Percentiles rank a stretch among this genome's conserved stretches.
These are phyloP conservation scores for Chrysoporthe puriensis DNA, from an alignment of 2,329 filamentous ascomycete genomes.

Conservation along the genomic window DNA sequence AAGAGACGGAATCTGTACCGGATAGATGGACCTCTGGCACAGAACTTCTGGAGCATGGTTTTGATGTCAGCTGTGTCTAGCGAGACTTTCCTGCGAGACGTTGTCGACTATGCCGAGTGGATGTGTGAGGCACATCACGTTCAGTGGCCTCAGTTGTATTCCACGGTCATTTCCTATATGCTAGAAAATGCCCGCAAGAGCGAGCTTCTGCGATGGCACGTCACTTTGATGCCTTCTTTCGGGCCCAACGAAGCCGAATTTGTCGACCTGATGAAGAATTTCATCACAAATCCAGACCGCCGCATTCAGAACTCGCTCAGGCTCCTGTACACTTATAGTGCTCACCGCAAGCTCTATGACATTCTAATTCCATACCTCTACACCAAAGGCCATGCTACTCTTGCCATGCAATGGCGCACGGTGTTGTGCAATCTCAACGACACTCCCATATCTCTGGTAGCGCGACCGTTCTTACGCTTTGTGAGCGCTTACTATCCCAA, in stretches of 20 bases:
- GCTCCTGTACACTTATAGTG: slow-evolving; percentile 49
- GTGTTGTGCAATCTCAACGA: slow-evolving; percentile 47
- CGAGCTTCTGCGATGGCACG: slow-evolving; percentile 52
- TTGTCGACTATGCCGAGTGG: slow-evolving; percentile 47
- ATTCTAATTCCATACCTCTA: slow-evolving; percentile 56
- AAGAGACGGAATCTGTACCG: slow-evolving; percentile 32
- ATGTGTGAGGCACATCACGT: slow-evolving; percentile 44
- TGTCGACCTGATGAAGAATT: slow-evolving; percentile 44
- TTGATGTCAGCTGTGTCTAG: slow-evolving; percentile 40
- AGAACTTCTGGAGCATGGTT: slow-evolving; percentile 38
- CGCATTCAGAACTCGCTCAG: slow-evolving; percentile 46
- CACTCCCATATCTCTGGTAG: slow-evolving; percentile 44
- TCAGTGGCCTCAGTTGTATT: slow-evolving; percentile 56
- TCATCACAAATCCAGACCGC: slow-evolving; percentile 43
- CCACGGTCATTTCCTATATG: slow-evolving; percentile 48
- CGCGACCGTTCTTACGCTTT: slow-evolving; percentile 53
- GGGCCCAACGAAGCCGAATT: slow-evolving; percentile 47
- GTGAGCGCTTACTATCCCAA: slow-evolving; percentile 50
- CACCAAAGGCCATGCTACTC: slow-evolving; percentile 46
- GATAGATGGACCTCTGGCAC: slow-evolving; percentile 33
- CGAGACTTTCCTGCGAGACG: slow-evolving; percentile 38
- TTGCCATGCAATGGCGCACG: slow-evolving; percentile 54
- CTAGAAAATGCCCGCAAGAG: slow-evolving; percentile 44
- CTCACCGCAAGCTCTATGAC: slow-evolving; percentile 53
- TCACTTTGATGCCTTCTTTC: slow-evolving; percentile 48